A percentile compares a stretch with the other conserved stretches of the same genome.
Conservation (phyloP, 345 rosid species). For the Isatis tinctoria region DNA sequence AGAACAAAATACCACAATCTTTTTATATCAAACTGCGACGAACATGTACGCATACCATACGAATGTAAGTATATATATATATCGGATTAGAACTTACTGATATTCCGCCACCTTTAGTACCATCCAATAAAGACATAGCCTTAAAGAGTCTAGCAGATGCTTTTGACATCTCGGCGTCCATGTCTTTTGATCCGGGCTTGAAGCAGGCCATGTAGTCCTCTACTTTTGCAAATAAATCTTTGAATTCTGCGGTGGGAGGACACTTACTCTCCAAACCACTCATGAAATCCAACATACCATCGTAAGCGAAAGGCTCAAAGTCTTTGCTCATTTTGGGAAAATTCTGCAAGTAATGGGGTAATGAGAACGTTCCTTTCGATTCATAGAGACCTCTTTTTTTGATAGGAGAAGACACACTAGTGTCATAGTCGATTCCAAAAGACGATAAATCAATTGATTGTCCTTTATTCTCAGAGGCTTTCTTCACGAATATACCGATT, state of each 20-base stretch:
- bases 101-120: neutral
- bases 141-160: neutral
- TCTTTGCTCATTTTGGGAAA: slow-evolving; percentile 19
- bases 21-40: neutral
- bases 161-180: neutral
- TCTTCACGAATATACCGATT: neutral
- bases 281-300: slow-evolving; percentile 8
- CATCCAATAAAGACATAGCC: neutral
- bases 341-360: slow-evolving; percentile 3
- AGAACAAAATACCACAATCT: neutral
- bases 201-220: slow-evolving; percentile 11
- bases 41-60: neutral
- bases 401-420: neutral
- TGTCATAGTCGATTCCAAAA: slow-evolving; percentile 22
- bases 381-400: slow-evolving; percentile 6
- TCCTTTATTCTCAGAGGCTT: slow-evolving; percentile 10
- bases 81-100: neutral
- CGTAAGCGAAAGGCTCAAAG: slow-evolving; percentile 3
- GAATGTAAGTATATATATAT: neutral
- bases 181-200: neutral
- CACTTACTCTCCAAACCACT: neutral
- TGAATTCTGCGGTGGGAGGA: slow-evolving; percentile 14
- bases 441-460: slow-evolving; percentile 9
- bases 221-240: slow-evolving; percentile 9
- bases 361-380: slow-evolving; percentile 8